phyloP scores from a whole-genome alignment of 169 alveolate species.

The Toxoplasma gondii region DNA sequence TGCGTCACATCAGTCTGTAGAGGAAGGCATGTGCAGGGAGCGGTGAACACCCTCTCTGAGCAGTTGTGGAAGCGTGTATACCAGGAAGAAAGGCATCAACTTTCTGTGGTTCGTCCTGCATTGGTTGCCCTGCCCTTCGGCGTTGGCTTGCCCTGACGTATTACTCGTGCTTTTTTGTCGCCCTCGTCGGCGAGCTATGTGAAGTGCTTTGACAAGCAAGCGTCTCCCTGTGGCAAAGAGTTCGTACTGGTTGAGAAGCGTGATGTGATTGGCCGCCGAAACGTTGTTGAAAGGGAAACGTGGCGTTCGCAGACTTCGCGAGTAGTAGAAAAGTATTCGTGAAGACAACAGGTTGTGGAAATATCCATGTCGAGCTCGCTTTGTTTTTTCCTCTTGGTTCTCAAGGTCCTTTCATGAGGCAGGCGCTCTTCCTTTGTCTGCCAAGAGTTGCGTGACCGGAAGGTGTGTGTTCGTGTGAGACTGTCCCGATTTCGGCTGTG shows the following conservation, averaged over 20 bases:
- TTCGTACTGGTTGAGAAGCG: too few species aligned
- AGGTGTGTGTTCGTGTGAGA: too few species aligned
- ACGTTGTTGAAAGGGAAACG: not conserved
- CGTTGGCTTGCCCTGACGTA: not conserved
- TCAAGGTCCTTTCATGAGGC: not conserved
- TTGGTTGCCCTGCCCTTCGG: not conserved
- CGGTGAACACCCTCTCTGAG: not conserved
- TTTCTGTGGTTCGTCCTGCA: not conserved
- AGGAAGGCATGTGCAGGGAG: not conserved
- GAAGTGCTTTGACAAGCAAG: too few species aligned
- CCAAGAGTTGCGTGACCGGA: too few species aligned
- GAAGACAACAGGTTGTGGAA: not conserved
- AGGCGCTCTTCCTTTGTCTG: not conserved
- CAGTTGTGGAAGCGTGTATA: not conserved
- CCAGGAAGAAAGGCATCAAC: not conserved
- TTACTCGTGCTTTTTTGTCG: too few species aligned
- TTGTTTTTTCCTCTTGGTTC: not conserved
- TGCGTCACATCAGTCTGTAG: not conserved
- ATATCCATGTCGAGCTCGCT: not conserved
- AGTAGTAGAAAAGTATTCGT: not conserved
- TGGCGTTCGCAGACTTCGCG: not conserved
- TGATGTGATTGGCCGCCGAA: too few species aligned
- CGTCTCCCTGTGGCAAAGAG: too few species aligned
- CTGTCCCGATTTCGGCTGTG: too few species aligned
- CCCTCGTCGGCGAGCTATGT: too few species aligned